Percentiles rank a stretch among this genome's conserved stretches.
phyloP scores from a whole-genome alignment of 2,329 filamentous ascomycete species.

The Beauveria sp. region DNA sequence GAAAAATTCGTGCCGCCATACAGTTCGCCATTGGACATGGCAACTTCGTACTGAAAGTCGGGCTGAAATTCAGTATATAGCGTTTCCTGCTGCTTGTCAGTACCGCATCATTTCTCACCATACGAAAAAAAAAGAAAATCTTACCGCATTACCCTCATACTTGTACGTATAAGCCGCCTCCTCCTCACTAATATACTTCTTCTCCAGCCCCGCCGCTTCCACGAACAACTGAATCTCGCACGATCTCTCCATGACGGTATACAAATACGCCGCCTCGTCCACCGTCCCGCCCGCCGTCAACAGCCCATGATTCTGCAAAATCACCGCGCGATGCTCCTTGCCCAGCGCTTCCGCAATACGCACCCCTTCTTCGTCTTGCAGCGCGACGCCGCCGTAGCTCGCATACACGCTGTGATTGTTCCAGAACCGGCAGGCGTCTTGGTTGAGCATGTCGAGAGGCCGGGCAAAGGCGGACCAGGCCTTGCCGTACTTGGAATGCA shows the following conservation, averaged over 20 bases:
- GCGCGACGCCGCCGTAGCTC: slow-evolving; percentile 47
- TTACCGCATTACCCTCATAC: slow-evolving; percentile 34
- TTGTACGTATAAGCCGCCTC: slow-evolving; percentile 31
- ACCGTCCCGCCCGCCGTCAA: slow-evolving; percentile 64
- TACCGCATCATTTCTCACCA: too few relatives aligned
- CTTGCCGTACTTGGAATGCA: slow-evolving; percentile 58
- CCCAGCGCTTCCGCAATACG: slow-evolving; percentile 58
- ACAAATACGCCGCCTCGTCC: slow-evolving; percentile 66
- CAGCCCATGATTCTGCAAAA: slow-evolving; percentile 65
- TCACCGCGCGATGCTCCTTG: slow-evolving; percentile 47
- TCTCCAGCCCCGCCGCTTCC: slow-evolving; percentile 51
- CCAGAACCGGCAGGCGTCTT: slow-evolving; percentile 58
- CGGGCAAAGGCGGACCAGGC: slow-evolving; percentile 60
- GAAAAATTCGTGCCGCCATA: not conserved
- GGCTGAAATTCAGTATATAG: slow-evolving; percentile 5
- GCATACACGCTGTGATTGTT: slow-evolving; percentile 50
- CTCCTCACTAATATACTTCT: slow-evolving; percentile 33
- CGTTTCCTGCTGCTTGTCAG: not conserved
- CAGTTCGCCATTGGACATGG: not conserved
- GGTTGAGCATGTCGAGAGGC: slow-evolving; percentile 63
- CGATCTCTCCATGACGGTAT: slow-evolving; percentile 59
- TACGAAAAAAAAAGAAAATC: not conserved
- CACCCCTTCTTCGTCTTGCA: slow-evolving; percentile 57
- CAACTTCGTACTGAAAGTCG: not conserved
- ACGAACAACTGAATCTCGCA: slow-evolving; percentile 61